Evolutionary conservation across 345 rosid genomes (phyloP).

Genomic region (Orychophragmus violaceus): DNA sequence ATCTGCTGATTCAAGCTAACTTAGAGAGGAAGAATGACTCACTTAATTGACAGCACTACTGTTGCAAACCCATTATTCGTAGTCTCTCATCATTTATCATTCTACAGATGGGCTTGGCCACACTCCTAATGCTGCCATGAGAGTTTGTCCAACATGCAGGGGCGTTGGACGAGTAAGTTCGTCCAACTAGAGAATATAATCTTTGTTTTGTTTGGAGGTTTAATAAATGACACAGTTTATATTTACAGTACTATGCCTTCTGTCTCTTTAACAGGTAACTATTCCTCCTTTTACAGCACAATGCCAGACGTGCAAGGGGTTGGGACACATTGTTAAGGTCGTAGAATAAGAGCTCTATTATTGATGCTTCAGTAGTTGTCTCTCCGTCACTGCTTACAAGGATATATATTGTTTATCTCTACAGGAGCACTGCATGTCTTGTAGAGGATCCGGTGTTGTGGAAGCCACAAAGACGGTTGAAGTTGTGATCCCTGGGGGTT

Average conservation of each 20-base stretch:
- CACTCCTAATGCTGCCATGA: slow-evolving; percentile 51
- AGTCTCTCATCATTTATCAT: slow-evolving; percentile 13
- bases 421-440: slow-evolving; percentile 63
- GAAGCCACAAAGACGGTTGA: slow-evolving; percentile 66
- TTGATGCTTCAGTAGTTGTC: slow-evolving; percentile 14
- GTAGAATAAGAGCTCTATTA: slow-evolving; percentile 14
- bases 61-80: background rate
- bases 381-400: slow-evolving; percentile 1
- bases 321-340: slow-evolving; percentile 68
- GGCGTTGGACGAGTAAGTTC: slow-evolving; percentile 83
- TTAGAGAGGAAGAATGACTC: background rate
- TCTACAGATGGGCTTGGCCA: slow-evolving; percentile 78
- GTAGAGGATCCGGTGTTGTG: slow-evolving; percentile 74
- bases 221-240: background rate
- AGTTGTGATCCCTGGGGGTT: slow-evolving; percentile 78
- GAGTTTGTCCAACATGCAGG: slow-evolving; percentile 67
- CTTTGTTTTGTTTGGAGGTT: slow-evolving; percentile 1
- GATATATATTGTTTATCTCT: background rate
- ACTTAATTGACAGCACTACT: slow-evolving; percentile 3
- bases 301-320: slow-evolving; percentile 72
- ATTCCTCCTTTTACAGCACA: slow-evolving; percentile 89
- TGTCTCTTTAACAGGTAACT: slow-evolving; percentile 53
- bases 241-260: slow-evolving; percentile 13
- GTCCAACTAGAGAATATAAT: slow-evolving; percentile 18
- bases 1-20: background rate